A percentile compares a stretch with the other conserved stretches of the same genome.
Evolutionary conservation across 2,329 filamentous ascomycete species (phyloP).

Genomic region (Fusarium hainanense): DNA sequence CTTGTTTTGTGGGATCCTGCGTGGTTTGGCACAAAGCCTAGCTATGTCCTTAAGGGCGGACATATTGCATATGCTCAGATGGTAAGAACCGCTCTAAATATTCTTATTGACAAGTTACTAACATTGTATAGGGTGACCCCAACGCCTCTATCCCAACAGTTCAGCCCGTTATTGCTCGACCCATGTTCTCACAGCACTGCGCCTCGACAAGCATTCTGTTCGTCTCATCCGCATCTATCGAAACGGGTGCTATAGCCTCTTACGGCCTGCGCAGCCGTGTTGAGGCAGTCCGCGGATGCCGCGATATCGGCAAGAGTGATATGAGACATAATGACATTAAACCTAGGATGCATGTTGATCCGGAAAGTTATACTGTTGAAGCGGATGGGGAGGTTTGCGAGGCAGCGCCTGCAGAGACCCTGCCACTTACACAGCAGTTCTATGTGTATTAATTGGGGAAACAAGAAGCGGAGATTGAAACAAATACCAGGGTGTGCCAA

Average conservation of each 20-base stretch:
- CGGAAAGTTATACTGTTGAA: constrained; percentile 88
- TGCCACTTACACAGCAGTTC: constrained; percentile 82
- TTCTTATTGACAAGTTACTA: background rate
- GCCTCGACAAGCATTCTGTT: constrained; percentile 82
- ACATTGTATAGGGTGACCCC: constrained; percentile 71
- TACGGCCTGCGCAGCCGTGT: constrained; percentile 84
- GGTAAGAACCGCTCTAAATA: constrained; percentile 61
- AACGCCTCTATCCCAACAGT: constrained; percentile 89
- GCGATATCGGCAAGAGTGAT: constrained; percentile 80
- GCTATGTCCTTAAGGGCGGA: constrained; percentile 84
- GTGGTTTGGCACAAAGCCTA: constrained; percentile 89
- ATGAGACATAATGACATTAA: constrained; percentile 90
- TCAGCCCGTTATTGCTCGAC: constrained; percentile 83
- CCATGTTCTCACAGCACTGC: constrained; percentile 84
- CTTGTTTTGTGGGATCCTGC: constrained; percentile 87
- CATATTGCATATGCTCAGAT: constrained; percentile 86
- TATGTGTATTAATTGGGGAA: constrained; percentile 72
- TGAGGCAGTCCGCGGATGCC: constrained; percentile 81
- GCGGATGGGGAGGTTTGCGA: constrained; percentile 81
- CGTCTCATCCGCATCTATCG: constrained; percentile 79
- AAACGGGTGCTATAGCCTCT: constrained; percentile 71
- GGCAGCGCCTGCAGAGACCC: constrained; percentile 74
- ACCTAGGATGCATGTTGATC: constrained; percentile 91
- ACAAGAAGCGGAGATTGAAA: background rate
- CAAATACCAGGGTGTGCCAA: background rate